phyloP scores from a whole-genome alignment of 1,284 basidiomycete species.

The Cronartium ribicola region DNA sequence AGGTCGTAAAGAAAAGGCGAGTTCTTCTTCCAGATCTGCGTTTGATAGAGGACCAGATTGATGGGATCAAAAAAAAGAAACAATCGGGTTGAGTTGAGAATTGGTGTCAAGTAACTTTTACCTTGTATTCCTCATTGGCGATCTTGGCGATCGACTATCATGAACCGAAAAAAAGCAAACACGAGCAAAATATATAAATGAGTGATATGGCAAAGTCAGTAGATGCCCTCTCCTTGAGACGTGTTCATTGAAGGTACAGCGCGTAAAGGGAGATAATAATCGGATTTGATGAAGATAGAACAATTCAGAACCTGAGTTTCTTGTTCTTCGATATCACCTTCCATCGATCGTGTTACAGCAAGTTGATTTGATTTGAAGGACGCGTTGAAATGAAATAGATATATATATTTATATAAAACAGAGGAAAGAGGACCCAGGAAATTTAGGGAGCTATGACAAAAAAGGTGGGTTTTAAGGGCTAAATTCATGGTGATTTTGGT shows the following conservation, averaged over 20 bases:
- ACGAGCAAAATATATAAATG: too few relatives aligned
- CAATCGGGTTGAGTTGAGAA: not conserved
- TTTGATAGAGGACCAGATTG: slow-evolving; percentile 49
- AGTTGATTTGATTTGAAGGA: too few relatives aligned
- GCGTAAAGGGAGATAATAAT: not conserved
- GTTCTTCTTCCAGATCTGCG: slow-evolving; percentile 77
- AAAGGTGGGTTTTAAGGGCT: too few relatives aligned
- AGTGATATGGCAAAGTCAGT: too few relatives aligned
- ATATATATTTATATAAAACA: too few relatives aligned
- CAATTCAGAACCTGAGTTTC: slow-evolving; percentile 27
- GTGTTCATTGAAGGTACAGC: not conserved
- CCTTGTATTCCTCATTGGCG: slow-evolving; percentile 57
- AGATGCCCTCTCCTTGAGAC: too few relatives aligned
- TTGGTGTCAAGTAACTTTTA: slow-evolving; percentile 47
- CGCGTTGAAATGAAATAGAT: too few relatives aligned
- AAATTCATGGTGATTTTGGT: too few relatives aligned
- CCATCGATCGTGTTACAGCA: too few relatives aligned
- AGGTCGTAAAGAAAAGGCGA: slow-evolving; percentile 83
- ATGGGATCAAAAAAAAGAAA: not conserved
- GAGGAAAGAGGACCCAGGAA: too few relatives aligned
- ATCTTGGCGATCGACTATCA: slow-evolving; percentile 35
- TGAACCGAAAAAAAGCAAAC: too few relatives aligned
- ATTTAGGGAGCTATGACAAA: too few relatives aligned
- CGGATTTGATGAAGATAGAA: not conserved
- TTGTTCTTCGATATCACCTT: slow-evolving; percentile 27